Percentiles rank a stretch among this genome's conserved stretches.
phyloP scores from a whole-genome alignment of 1,139 yeast species.

The Yamadazyma sp. region DNA sequence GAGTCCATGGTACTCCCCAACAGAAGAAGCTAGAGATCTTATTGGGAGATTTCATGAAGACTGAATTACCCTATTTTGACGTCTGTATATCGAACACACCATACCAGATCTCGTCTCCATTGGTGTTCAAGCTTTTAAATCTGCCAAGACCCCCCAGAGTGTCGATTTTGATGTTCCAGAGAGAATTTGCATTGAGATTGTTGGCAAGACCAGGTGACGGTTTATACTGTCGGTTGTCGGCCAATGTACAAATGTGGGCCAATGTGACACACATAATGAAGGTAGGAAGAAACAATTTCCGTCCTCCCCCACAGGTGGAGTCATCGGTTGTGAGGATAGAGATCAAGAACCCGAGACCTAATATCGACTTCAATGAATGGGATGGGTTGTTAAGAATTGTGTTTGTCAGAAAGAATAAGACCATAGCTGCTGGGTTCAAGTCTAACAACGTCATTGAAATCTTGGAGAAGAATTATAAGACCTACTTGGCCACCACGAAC shows the following conservation, averaged over 20 bases:
- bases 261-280: conserved; percentile 97
- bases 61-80: conserved; percentile 93
- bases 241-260: conserved; percentile 99
- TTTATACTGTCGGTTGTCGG: conserved; percentile 87
- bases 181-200: conserved; percentile 91
- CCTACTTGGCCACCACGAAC: conserved; percentile 63
- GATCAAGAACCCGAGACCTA: conserved; percentile 87
- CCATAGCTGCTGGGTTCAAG: conserved; percentile 90
- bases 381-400: conserved; percentile 90
- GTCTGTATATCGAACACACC: conserved; percentile 97
- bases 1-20: conserved; percentile 95
- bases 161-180: conserved; percentile 94
- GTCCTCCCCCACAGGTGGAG: conserved; percentile 99
- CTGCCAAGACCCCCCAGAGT: conserved; percentile 95
- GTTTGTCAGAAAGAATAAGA: conserved; percentile 90
- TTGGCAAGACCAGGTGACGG: conserved; percentile 95
- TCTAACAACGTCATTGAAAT: conserved; percentile 79
- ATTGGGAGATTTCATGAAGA: conserved; percentile 94
- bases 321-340: conserved; percentile 94
- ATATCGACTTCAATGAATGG: conserved; percentile 93
- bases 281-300: conserved; percentile 92
- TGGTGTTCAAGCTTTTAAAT: conserved; percentile 86
- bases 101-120: conserved; percentile 94
- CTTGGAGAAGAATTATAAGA: conserved; percentile 83
- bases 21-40: conserved; percentile 89